Evolutionary conservation across 441 rosid genomes (phyloP), one percentile per base, ranked within the genome.

Genomic region (Sinapis alba): DNA sequence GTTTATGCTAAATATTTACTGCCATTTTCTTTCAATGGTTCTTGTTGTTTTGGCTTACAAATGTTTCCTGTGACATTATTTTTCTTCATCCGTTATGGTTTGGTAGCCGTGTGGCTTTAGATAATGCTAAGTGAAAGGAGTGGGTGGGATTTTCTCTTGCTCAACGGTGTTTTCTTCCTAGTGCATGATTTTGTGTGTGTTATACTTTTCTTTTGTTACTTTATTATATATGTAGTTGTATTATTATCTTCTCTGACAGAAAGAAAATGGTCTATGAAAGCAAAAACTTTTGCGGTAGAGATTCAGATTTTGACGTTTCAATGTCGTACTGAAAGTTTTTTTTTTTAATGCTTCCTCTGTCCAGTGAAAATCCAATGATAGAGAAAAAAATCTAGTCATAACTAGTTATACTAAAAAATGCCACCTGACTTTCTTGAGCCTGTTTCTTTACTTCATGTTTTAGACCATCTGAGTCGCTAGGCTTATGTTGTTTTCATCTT

Each of bases 261-360:
- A 26, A 53, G 71, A 79, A 79, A 79, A 82, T 75, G 70, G 77
- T 80, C 28, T 79, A 71, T 66, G 71, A 81, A 83, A 79, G 82
- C 74, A 56, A 81, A 70, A 80, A 80, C 56, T 78, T 82, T 65
- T 68, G 74, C 77, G 70, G 69, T 75, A 60, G 80, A 81, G 86
- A 83, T 86, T 89, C 89, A 86, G 88, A 85, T 79, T 87, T 88
- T 80, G 98, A 87, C 88, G 65, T 81, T 82, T 88, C 85, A 74
- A 57, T 78, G 84, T 76, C 82, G 77, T 79, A 71, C 66, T 70
- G 81, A 80, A 78, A 82, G 86, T 84, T 57, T 69, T 82, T 62
- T 69, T 59, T 19, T 53, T 15, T 36, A 57, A 21, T 70, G 27
- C 79, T 32, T 62, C 70, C 72, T 26, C 59, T 68, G 67, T 76